Evolutionary conservation across 2,329 filamentous ascomycete genomes (phyloP), one percentile per base, ranked within the genome.

Genomic region (Cercospora janseana): DNA sequence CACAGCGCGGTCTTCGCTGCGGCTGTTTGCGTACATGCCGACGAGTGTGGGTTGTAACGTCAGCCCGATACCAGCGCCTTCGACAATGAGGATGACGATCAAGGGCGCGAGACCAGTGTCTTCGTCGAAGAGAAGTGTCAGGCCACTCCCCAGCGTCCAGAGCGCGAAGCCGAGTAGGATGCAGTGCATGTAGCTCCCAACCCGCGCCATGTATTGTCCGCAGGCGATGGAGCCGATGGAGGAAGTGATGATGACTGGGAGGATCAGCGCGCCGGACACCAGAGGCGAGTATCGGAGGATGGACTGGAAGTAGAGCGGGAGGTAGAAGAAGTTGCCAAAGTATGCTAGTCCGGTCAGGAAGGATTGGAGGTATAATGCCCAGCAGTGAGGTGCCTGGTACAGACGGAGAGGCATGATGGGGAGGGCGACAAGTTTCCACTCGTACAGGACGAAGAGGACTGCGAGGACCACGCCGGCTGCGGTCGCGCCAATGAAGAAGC

Each of bases 281-380:
- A 38, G 15, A 23, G 35, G 35, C 1, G 20, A 8, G 12, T 38
- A 38, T 20, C 20, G 13, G 6, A 38, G 20, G 3, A 75, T 79
- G 49, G 82, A 83, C 56, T 85, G 80, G 35, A 80, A 79, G 63
- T 81, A 85, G 0, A 52, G 34, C 1, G 81, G 81, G 4, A 85
- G 63, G 58, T 80, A 85, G 64, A 83, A 85, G 1, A 84, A 66
- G 49, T 76, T 76, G 2, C 75, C 71, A 57, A 83, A 82, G 58
- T 82, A 84, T 1, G 78, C 76, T 10, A 78, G 70, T 4, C 83
- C 81, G 16, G 83, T 74, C 16, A 86, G 66, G 55, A 85, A 78
- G 60, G 76, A 79, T 59, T 85, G 79, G 3, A 74, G 31, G 40
- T 85, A 68, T 53, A 86, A 75, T 6, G 40, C 40, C 27, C 23